Conservation (phyloP, 2,329 filamentous ascomycete species). For the Apiospora aurea region DNA sequence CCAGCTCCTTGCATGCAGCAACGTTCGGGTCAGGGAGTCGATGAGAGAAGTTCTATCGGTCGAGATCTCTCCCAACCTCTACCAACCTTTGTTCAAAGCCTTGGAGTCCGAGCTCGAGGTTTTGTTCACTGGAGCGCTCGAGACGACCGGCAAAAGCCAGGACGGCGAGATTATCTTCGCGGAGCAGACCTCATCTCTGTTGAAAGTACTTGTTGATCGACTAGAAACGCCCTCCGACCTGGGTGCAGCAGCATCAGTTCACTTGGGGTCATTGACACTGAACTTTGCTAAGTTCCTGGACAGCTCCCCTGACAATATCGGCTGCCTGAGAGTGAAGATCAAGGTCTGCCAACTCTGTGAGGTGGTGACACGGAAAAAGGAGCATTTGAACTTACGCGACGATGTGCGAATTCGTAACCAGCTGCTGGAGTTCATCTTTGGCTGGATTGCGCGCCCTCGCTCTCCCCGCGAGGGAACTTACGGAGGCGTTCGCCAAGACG, state of each 20-base stretch:
- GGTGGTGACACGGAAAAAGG: conserved; percentile 69
- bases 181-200: conserved; percentile 69
- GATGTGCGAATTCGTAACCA: conserved; percentile 74
- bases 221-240: conserved; percentile 69
- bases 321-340: conserved; percentile 69
- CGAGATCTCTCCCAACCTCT: conserved; percentile 69
- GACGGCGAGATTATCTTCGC: conserved; percentile 71
- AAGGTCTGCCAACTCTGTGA: conserved; percentile 74
- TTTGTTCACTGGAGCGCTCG: conserved; percentile 64
- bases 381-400: conserved; percentile 72
- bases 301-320: conserved; percentile 60
- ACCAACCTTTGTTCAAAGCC: conserved; percentile 69
- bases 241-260: conserved; percentile 66
- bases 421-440: conserved; percentile 70
- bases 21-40: conserved; percentile 69
- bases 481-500: conserved; percentile 59
- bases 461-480: conserved; percentile 56
- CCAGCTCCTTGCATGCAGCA: conserved; percentile 69
- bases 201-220: conserved; percentile 69
- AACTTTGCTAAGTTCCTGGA: conserved; percentile 74
- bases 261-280: conserved; percentile 68
- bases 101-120: conserved; percentile 70
- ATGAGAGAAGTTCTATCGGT: conserved; percentile 71
- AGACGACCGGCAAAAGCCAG: conserved; percentile 55
- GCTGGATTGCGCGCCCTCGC: conserved; percentile 70